phyloP scores from a whole-genome alignment of 768 basidiomycete genomes.

The Rhizopogon vulgaris region DNA sequence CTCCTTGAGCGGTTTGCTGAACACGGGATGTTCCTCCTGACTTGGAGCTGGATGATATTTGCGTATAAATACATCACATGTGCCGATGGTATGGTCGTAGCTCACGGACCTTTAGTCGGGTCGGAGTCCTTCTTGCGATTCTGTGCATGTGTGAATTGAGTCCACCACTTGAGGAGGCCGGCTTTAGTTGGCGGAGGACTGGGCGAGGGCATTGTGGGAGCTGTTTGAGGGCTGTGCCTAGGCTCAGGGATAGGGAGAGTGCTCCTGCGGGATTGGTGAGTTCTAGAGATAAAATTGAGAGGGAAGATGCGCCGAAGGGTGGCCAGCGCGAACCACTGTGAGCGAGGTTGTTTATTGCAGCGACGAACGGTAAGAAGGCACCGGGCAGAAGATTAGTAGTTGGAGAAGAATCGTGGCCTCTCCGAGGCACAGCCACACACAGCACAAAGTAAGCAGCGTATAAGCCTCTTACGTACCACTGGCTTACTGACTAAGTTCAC shows the following conservation, averaged over 20 bases:
- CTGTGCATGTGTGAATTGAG: conserved; percentile 63
- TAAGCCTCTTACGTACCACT: background rate
- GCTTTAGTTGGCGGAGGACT: conserved; percentile 41
- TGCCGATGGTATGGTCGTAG: background rate
- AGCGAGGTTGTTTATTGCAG: background rate
- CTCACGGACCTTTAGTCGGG: conserved; percentile 30
- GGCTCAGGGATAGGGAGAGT: background rate
- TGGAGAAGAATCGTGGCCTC: background rate
- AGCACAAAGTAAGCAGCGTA: background rate
- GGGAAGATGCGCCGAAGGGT: background rate
- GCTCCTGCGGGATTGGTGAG: background rate
- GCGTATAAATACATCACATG: background rate
- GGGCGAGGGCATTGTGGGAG: conserved; percentile 23
- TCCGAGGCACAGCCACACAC: conserved; percentile 2
- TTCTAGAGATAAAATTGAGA: background rate
- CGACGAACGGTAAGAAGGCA: background rate
- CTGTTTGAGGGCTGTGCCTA: background rate
- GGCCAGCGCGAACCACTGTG: conserved; percentile 14
- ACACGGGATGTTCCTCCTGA: conserved; percentile 53
- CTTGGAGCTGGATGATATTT: conserved; percentile 15
- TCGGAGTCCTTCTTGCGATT: conserved; percentile 53
- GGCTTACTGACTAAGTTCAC: no score
- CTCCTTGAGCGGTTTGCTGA: conserved; percentile 80
- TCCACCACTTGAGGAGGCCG: conserved; percentile 78
- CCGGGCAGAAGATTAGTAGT: background rate